Evolutionary conservation across 176 grass and related monocot genomes (phyloP).

Genomic region (Oryza officinalis): DNA sequence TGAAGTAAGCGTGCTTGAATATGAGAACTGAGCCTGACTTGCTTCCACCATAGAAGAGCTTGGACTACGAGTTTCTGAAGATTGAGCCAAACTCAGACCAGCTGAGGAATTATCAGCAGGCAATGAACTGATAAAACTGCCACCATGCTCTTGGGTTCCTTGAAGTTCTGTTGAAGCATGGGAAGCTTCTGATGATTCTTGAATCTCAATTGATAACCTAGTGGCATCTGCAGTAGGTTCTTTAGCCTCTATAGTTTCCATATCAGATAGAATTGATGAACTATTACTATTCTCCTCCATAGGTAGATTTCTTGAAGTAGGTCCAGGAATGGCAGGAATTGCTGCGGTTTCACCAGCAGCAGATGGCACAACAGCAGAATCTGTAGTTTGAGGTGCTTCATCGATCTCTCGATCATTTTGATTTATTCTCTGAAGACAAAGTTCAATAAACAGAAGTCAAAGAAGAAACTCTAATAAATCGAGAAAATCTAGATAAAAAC

Average conservation of each 20-base stretch:
- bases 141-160: constrained; percentile 57
- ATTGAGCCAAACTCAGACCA: constrained; percentile 48
- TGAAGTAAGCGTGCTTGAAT: constrained; percentile 38
- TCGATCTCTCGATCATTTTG: constrained; percentile 27
- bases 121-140: constrained; percentile 55
- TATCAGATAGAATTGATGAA: constrained; percentile 44
- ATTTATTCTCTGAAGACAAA: constrained; percentile 47
- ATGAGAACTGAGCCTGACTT: constrained; percentile 54
- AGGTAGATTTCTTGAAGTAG: constrained; percentile 34
- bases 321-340: constrained; percentile 42
- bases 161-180: constrained; percentile 66
- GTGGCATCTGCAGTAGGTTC: constrained; percentile 50
- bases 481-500: constrained; percentile 4
- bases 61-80: constrained; percentile 66
- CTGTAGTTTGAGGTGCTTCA: constrained; percentile 28
- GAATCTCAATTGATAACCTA: constrained; percentile 49
- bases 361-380: constrained; percentile 42
- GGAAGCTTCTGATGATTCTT: constrained; percentile 77
- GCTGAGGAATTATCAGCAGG: constrained; percentile 55
- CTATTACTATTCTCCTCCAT: constrained; percentile 44
- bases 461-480: constrained; percentile 26
- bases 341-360: constrained; percentile 38
- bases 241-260: constrained; percentile 53
- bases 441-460: constrained; percentile 21
- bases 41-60: constrained; percentile 52